Evolutionary conservation across 23 red algal genomes (phyloP).

Genomic region (Gracilaria caudata): DNA sequence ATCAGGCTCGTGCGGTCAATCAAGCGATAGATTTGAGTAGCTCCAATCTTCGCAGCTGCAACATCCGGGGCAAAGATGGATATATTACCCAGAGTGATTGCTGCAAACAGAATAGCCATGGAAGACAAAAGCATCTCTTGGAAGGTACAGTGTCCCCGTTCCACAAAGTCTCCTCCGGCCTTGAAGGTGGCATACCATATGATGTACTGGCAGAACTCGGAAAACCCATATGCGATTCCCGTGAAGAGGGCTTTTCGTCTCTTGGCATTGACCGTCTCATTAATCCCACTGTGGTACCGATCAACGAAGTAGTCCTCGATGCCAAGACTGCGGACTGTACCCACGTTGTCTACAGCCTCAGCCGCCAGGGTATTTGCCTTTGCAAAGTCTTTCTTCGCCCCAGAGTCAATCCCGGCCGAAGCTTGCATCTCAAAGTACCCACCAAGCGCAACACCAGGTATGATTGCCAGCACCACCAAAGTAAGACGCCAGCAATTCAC

Average conservation of each 20-base stretch:
- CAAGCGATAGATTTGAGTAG: conserved; percentile 74
- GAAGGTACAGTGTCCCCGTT: conserved; percentile 27
- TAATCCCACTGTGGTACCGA: conserved; percentile 51
- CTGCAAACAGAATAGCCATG: conserved; percentile 75
- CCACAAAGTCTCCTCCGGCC: conserved; percentile 57
- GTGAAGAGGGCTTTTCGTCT: conserved; percentile 49
- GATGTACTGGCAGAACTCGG: conserved; percentile 69
- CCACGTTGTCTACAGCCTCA: conserved; percentile 86
- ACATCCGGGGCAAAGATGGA: conserved; percentile 82
- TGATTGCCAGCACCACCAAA: conserved; percentile 69
- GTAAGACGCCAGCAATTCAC: conserved; percentile 62
- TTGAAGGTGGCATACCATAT: conserved; percentile 60
- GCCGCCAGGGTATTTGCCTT: conserved; percentile 71
- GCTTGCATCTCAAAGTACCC: conserved; percentile 84
- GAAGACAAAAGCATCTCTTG: conserved; percentile 56
- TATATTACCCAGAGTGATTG: conserved; percentile 73
- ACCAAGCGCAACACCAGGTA: conserved; percentile 77
- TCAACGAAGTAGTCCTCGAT: conserved; percentile 65
- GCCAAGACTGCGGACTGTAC: conserved; percentile 71
- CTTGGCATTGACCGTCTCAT: conserved; percentile 28
- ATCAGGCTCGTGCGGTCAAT: conserved; percentile 69
- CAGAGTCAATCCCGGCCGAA: conserved; percentile 79
- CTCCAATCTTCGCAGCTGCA: conserved; percentile 66
- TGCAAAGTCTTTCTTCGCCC: conserved; percentile 61
- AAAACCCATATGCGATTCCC: conserved; percentile 74